These are phyloP conservation scores for Mallotus japonicus DNA, from an alignment of 441 rosid genomes.

Conservation along the genomic window DNA sequence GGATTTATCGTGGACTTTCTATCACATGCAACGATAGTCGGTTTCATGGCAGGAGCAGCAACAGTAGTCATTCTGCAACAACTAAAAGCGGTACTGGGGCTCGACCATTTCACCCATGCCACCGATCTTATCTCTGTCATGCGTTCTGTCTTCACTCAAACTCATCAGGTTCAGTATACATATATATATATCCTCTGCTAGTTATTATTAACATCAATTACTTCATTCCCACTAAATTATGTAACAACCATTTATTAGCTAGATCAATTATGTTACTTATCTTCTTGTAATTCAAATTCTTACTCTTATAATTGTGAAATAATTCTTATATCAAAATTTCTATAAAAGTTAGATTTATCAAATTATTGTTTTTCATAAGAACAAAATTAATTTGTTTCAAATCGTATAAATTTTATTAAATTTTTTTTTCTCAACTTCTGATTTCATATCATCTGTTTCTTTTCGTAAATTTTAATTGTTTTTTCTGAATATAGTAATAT, in stretches of 20 bases:
- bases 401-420: too few relatives aligned
- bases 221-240: background rate
- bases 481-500: too few relatives aligned
- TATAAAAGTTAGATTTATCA: too few relatives aligned
- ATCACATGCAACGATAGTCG: constrained; percentile 94
- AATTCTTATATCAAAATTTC: too few relatives aligned
- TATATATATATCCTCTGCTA: too few relatives aligned
- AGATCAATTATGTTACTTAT: background rate
- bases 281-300: too few relatives aligned
- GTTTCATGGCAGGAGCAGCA: constrained; percentile 98
- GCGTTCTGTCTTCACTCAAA: constrained; percentile 84
- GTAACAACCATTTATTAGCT: background rate
- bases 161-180: constrained; percentile 47
- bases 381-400: too few relatives aligned
- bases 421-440: too few relatives aligned
- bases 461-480: too few relatives aligned
- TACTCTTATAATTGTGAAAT: too few relatives aligned
- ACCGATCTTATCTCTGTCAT: constrained; percentile 77
- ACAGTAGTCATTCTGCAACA: constrained; percentile 89
- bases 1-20: constrained; percentile 93
- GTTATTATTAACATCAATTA: background rate
- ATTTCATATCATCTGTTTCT: too few relatives aligned
- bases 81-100: constrained; percentile 85
- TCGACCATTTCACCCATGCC: constrained; percentile 67
- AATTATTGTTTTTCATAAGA: too few relatives aligned